Conservation (phyloP, 2,329 filamentous ascomycete species). For the Colletotrichum horii region DNA sequence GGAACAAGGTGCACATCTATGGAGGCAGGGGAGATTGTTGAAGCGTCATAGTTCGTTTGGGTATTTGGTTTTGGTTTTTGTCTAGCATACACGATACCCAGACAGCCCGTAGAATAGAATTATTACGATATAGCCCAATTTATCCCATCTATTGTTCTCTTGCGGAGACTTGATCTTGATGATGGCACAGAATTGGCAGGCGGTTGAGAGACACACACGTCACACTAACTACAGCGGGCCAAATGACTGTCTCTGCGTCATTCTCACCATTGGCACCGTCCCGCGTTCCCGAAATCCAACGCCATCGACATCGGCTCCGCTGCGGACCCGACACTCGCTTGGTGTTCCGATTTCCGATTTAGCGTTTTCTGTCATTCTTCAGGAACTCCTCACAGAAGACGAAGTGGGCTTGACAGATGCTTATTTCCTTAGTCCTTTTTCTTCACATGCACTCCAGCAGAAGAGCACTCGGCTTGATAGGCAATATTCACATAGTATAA, state of each 20-base stretch:
- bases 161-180: neutral
- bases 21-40: neutral
- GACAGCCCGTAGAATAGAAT: neutral
- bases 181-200: neutral
- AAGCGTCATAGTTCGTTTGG: neutral
- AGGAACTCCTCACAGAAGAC: neutral
- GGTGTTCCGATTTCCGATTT: neutral
- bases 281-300: neutral
- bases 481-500: neutral
- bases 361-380: neutral
- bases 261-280: neutral
- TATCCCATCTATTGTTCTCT: neutral
- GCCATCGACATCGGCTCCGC: neutral
- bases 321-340: neutral
- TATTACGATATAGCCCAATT: neutral
- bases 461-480: rapidly evolving
- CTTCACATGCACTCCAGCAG: neutral
- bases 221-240: neutral
- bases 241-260: neutral
- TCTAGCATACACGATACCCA: neutral
- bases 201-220: neutral
- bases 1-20: neutral
- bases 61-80: neutral
- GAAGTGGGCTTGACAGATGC: neutral
- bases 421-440: neutral